Evolutionary conservation across 2,329 filamentous ascomycete species (phyloP), one percentile per base, ranked within the genome.

Genomic region (Cryphonectria radicalis): DNA sequence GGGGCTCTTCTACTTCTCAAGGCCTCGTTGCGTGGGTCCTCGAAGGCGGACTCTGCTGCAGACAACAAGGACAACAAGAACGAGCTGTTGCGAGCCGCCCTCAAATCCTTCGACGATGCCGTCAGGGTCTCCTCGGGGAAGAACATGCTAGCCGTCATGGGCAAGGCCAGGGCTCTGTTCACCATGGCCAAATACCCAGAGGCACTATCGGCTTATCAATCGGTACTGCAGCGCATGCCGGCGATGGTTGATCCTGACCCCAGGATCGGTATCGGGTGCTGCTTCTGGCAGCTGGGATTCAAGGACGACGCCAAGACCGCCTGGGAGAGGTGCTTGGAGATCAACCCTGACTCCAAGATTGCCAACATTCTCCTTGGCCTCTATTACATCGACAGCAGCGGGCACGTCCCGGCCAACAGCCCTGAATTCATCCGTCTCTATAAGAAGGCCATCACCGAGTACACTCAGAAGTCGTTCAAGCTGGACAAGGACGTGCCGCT

Each of bases 101-200:
- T 95, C 73, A 98, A 97, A 81, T 94, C 93, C 73, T 99, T 99
- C 79, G 96, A 99, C 74, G 95, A 98, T 80, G 94, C 95, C 3
- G 90, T 96, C 66, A 91, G 94, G 74, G 90, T 93, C 8, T 98
- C 95, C 0, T 88, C 92, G 69, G 91, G 92, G 40, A 93, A 92
- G 79, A 99, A 99, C 78, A 91, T 98, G 85, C 90, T 99, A 85
- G 96, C 96, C 0, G 85, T 94, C 46, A 89, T 99, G 84, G 97
- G 96, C 67, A 96, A 94, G 80, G 93, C 95, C 11, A 91, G 95
- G 76, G 93, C 93, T 28, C 85, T 93, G 67, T 99, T 94, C 80
- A 95, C 95, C 19, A 87, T 97, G 77, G 93, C 92, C 70, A 94
- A 94, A 80, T 97, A 93, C 77, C 87, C 91, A 0, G 94, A 98